Percentiles rank a stretch among this genome's conserved stretches.
Conservation (phyloP, 225 moss, liverwort and hornwort genomes). For the Sphagnum contortum region DNA sequence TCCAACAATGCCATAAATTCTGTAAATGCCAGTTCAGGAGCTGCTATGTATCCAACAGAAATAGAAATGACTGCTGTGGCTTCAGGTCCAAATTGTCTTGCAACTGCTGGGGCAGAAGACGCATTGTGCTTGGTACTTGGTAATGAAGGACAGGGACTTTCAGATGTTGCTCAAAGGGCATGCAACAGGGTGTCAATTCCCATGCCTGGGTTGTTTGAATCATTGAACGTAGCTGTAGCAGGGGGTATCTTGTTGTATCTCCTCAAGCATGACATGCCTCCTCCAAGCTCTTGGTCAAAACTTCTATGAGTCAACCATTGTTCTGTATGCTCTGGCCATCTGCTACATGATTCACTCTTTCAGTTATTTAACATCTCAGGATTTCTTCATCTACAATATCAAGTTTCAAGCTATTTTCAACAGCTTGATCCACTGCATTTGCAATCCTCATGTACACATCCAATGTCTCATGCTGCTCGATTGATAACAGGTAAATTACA, state of each 20-base stretch:
- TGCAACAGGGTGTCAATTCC: constrained; percentile 68
- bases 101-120: constrained; percentile 16
- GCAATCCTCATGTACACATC: too few relatives aligned
- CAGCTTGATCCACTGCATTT: too few relatives aligned
- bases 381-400: too few relatives aligned
- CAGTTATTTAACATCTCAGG: too few relatives aligned
- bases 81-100: constrained; percentile 9
- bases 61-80: not conserved
- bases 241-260: constrained; percentile 91
- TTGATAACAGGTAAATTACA: too few relatives aligned
- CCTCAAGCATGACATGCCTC: constrained; percentile 13
- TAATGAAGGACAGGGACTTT: constrained; percentile 89
- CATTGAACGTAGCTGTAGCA: constrained; percentile 91
- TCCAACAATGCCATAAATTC: not conserved
- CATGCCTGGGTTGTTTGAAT: constrained; percentile 90
- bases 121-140: constrained; percentile 89
- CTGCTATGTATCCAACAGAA: not conserved
- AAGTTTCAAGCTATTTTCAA: too few relatives aligned
- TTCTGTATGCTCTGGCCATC: too few relatives aligned
- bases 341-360: too few relatives aligned
- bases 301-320: too few relatives aligned
- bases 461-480: too few relatives aligned
- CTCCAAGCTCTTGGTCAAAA: too few relatives aligned
- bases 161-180: constrained; percentile 37
- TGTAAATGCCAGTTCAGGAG: not conserved